Percentiles rank a stretch among this genome's conserved stretches.
These are phyloP conservation scores for Prunus kanzakura DNA, from an alignment of 306 rosid species.

Conservation along the genomic window DNA sequence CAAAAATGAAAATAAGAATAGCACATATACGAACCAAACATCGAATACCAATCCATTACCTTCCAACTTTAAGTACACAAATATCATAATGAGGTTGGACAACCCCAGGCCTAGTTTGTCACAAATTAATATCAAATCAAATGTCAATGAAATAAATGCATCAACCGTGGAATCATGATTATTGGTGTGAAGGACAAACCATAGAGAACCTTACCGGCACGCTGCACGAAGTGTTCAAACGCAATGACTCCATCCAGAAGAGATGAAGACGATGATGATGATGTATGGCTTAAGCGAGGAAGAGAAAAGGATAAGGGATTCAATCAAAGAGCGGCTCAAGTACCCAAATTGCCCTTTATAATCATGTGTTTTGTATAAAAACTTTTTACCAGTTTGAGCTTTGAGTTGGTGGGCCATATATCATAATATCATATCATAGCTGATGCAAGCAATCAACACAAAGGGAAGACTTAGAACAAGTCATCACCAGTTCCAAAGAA, in stretches of 20 bases:
- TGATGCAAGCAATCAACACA: slow-evolving; percentile 24
- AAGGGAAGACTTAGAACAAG: neutral
- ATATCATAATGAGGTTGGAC: too few relatives aligned
- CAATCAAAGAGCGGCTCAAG: slow-evolving; percentile 18
- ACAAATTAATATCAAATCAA: too few relatives aligned
- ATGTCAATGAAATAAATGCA: neutral
- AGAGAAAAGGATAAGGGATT: slow-evolving; percentile 15
- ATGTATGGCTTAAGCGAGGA: slow-evolving; percentile 38
- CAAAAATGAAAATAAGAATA: too few relatives aligned
- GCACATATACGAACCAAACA: too few relatives aligned
- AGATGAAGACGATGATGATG: slow-evolving; percentile 42
- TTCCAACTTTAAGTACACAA: too few relatives aligned
- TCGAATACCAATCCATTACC: too few relatives aligned
- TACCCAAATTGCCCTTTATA: slow-evolving; percentile 24
- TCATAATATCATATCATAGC: slow-evolving; percentile 5
- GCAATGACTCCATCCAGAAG: too few relatives aligned
- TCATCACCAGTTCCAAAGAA: slow-evolving; percentile 15
- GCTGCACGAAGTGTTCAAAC: neutral
- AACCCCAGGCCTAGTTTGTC: too few relatives aligned
- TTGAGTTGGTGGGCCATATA: neutral
- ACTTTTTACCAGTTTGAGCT: neutral
- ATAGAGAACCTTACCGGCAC: neutral
- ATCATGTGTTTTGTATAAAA: neutral
- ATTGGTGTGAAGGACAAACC: slow-evolving; percentile 1
- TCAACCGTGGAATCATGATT: neutral